A percentile compares a stretch with the other conserved stretches of the same genome.
Conservation (phyloP, 23 red algal species). For the Gracilaria caudata region DNA sequence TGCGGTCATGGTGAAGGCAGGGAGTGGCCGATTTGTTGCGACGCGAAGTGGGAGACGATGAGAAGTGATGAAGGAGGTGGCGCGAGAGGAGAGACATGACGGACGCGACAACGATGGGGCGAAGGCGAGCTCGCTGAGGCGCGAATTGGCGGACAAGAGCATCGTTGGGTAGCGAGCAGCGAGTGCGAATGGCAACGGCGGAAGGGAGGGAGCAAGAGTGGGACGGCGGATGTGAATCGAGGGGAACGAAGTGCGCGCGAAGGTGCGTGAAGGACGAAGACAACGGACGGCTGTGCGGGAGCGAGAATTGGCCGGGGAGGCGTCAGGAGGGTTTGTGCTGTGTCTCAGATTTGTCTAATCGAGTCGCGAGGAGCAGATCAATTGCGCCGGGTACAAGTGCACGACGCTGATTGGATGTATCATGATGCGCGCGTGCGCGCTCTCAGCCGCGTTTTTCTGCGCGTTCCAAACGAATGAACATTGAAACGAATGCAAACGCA, state of each 20-base stretch:
- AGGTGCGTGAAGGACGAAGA: not conserved
- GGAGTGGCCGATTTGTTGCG: not conserved
- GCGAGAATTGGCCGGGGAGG: not conserved
- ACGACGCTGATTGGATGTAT: not conserved
- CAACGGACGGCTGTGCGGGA: not conserved
- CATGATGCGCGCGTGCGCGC: not conserved
- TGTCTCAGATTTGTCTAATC: not conserved
- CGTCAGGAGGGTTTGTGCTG: not conserved
- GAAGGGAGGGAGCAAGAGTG: not conserved
- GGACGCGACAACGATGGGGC: not conserved
- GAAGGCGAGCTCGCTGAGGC: not conserved
- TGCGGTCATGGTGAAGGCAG: not conserved
- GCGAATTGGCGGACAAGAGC: not conserved
- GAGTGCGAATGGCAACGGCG: not conserved
- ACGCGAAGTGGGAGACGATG: not conserved
- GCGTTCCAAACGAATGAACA: too few relatives aligned
- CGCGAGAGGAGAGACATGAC: not conserved
- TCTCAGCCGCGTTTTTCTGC: too few relatives aligned
- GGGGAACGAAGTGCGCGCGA: not conserved
- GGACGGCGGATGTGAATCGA: not conserved
- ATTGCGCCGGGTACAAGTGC: not conserved
- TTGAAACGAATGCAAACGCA: too few relatives aligned
- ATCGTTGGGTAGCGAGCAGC: not conserved
- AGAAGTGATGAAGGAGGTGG: not conserved
- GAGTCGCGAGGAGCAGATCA: conserved; percentile 9